These are phyloP conservation scores for Pelargonium australe DNA, from an alignment of 441 rosid genomes.

Conservation along the genomic window DNA sequence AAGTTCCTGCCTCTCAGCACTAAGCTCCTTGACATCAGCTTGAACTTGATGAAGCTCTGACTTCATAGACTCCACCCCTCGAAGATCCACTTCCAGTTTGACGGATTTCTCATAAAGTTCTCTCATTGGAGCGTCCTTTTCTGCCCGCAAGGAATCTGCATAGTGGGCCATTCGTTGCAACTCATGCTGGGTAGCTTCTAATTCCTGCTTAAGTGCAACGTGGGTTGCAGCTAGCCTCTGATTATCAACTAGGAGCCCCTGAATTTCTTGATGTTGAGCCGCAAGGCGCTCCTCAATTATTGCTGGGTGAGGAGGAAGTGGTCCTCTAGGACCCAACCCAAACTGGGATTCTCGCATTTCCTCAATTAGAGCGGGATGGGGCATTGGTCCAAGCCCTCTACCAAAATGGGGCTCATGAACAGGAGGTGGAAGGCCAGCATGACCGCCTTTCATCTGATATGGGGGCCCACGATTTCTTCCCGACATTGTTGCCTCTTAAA, in stretches of 20 bases:
- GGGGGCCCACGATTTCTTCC: slow-evolving; percentile 76
- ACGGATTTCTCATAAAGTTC: slow-evolving; percentile 79
- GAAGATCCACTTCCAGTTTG: slow-evolving; percentile 58
- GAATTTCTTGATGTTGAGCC: slow-evolving; percentile 78
- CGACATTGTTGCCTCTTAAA: slow-evolving; percentile 40
- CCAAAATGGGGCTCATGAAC: slow-evolving; percentile 42
- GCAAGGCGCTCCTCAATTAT: slow-evolving; percentile 69
- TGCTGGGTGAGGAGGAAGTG: slow-evolving; percentile 55
- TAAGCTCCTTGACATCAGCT: slow-evolving; percentile 71
- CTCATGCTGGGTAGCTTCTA: slow-evolving; percentile 77
- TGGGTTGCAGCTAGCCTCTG: slow-evolving; percentile 84
- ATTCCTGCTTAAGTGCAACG: slow-evolving; percentile 86
- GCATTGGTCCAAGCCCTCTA: slow-evolving; percentile 52
- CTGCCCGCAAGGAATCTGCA: slow-evolving; percentile 59
- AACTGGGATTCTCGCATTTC: slow-evolving; percentile 60
- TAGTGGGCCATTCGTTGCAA: slow-evolving; percentile 57
- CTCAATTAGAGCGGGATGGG: slow-evolving; percentile 51
- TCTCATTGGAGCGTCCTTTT: slow-evolving; percentile 77
- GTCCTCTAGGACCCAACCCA: slow-evolving; percentile 47
- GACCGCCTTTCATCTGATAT: slow-evolving; percentile 50
- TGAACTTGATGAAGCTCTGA: slow-evolving; percentile 57
- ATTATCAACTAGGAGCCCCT: slow-evolving; percentile 75
- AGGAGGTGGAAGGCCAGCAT: slow-evolving; percentile 41
- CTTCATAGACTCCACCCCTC: slow-evolving; percentile 56
- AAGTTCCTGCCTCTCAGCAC: slow-evolving; percentile 58